Evolutionary conservation across 1,284 basidiomycete genomes (phyloP), one percentile per base, ranked within the genome.

Genomic region (Apiotrichum domesticum): DNA sequence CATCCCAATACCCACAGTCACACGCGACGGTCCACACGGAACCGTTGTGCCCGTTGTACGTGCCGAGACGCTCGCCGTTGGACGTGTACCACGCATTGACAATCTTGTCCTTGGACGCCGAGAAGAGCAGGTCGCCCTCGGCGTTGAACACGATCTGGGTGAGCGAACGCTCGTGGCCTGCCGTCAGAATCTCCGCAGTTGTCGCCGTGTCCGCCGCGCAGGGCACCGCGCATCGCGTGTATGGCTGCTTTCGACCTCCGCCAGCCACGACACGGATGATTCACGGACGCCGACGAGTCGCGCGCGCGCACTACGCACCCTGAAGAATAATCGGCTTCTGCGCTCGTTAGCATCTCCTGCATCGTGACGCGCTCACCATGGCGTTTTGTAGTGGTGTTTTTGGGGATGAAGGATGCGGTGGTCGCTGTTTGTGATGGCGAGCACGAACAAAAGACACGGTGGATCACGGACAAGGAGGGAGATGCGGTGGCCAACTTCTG

Each of bases 41-140:
- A 65, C 95, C 95, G 72, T 98, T 98, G 78, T 98, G 87, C 46
- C 93, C 96, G 55, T 92, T 86, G 75, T 97, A 98, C 56, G 96
- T 98, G 49, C 95, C 96, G 68, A 98, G 79, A 59, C 96, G 83
- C 80, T 98, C 95, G 64, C 96, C 96, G 72, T 99, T 99, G 71
- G 96, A 91, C n/a, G 94, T 88, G 79, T 86, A 98, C 93, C 94
- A 97, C 51, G 90, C 92, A 72, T 97, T 98, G 77, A 98, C 90
- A 68, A 90, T 77, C 69, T 88, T 84, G 76, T 99, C 95, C 82
- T 98, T 98, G 69, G 92, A 94, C 70, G 87, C 90, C 34, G 93
- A 88, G 79, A 98, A 98, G 56, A 99, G 83, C 11, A 98, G 81
- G 77, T 98, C 95, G 64, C 95, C 95, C 75, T 98, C 95, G 56